A percentile compares a stretch with the other conserved stretches of the same genome.
Conservation (phyloP, 345 rosid genomes). For the Populus euphratica region DNA sequence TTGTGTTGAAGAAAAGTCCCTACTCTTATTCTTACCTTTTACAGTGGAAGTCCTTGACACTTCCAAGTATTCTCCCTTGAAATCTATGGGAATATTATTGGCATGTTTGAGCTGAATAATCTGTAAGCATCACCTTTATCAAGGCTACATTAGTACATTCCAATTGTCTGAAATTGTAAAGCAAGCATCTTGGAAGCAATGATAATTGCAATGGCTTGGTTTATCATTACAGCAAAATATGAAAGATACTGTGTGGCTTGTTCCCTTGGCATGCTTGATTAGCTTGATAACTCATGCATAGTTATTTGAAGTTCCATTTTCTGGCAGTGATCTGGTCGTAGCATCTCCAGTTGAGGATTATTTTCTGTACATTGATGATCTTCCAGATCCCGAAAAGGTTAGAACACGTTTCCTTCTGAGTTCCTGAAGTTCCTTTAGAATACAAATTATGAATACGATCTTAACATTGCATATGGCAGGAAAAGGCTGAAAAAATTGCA, state of each 20-base stretch:
- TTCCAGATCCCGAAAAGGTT: constrained; percentile 64
- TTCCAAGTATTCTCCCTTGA: constrained; percentile 80
- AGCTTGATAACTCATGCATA: constrained; percentile 8
- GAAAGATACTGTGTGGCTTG: neutral
- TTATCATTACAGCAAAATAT: neutral
- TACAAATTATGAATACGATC: constrained; percentile 2
- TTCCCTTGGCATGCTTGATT: constrained; percentile 6
- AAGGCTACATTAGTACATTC: constrained; percentile 3
- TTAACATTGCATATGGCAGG: constrained; percentile 34
- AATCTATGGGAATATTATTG: constrained; percentile 80
- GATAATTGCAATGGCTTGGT: constrained; percentile 1
- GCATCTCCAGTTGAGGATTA: constrained; percentile 93
- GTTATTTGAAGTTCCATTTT: constrained; percentile 24
- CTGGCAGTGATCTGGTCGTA: constrained; percentile 83
- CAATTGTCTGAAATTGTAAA: constrained; percentile 3
- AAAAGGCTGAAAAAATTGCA: constrained; percentile 57
- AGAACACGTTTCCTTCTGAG: constrained; percentile 8
- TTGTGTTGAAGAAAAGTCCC: neutral
- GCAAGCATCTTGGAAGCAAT: neutral
- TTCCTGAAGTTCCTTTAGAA: neutral
- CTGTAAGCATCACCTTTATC: constrained; percentile 49
- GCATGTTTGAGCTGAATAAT: constrained; percentile 97
- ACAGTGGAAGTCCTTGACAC: constrained; percentile 49
- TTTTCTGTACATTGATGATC: constrained; percentile 74
- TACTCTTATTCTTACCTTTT: constrained; percentile 1